Evolutionary conservation across 2,329 filamentous ascomycete species (phyloP), one percentile per base, ranked within the genome.

Genomic region (Monosporascus sp.): DNA sequence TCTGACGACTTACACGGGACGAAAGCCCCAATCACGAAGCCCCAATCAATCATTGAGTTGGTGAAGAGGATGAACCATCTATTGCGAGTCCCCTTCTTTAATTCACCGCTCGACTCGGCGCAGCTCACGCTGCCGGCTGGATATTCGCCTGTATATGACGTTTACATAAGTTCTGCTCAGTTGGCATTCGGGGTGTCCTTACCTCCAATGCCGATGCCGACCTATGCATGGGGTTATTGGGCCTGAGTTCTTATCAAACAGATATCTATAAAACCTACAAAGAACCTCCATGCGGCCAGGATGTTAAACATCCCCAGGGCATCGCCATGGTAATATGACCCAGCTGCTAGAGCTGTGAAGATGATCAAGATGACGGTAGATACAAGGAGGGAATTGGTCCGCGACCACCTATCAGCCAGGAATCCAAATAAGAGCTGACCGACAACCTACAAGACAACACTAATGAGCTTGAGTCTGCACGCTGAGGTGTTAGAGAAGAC

Each of bases 61-160:
- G 89, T 96, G 69, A 94, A 95, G 58, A 96, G 77, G 62, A 93
- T 89, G 66, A 92, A 97, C 90, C 90, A 96, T 39, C 88, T 79
- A 66, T 97, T 93, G n/a, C 92, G 79, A 17, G 87, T 87, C 11
- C 92, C 92, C 17, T 73, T 70, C 68, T 90, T 90, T 54, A 97
- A 76, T 66, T 95, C 90, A 22, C 89, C 89, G 0, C 87, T 92
- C 5, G 87, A 87, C 70, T 97, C 92, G 3, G 91, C 89, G 50
- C 84, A 88, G 2, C 87, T 89, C 1, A 97, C 92, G 54, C 84
- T 89, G 3, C 92, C 92, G 43, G 89, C 88, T 1, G 89, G 89
- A 62, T 91, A 92, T 69, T 93, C 88, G 52, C 87, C 74, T 75
- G 48, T 37, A 49, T 44, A 37, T 37, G 56, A 11, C 7, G 6